A percentile compares a stretch with the other conserved stretches of the same genome.
Conservation (phyloP, 371 early-diverging fungal genomes). For the Mortierella sp. region DNA sequence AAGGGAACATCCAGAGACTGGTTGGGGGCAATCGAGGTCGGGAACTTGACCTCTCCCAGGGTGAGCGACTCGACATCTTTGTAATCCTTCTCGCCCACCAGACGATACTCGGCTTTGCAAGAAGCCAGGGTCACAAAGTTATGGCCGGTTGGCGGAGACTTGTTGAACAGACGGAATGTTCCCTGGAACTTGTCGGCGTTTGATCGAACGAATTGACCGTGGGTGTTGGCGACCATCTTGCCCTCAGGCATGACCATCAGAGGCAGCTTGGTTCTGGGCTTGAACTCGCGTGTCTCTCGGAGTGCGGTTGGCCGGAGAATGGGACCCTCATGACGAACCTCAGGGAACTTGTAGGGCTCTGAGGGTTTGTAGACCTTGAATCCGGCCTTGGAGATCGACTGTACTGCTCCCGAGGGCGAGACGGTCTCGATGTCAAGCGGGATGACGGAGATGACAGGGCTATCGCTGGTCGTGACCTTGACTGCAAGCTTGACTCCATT, state of each 20-base stretch:
- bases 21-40: conserved; percentile 45
- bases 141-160: conserved; percentile 37
- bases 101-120: conserved; percentile 56
- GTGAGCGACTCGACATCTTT: conserved; percentile 24
- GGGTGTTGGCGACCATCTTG: conserved; percentile 47
- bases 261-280: conserved; percentile 30
- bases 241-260: conserved; percentile 41
- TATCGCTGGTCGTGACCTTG: conserved; percentile 47
- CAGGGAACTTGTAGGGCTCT: conserved; percentile 54
- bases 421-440: conserved; percentile 41
- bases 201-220: conserved; percentile 31
- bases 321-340: conserved; percentile 38
- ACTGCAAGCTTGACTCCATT: conserved; percentile 45
- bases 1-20: conserved; percentile 43
- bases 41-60: conserved; percentile 44
- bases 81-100: conserved; percentile 58
- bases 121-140: conserved; percentile 46
- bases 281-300: conserved; percentile 46
- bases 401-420: conserved; percentile 36
- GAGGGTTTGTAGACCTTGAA: conserved; percentile 57
- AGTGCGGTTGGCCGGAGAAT: conserved; percentile 30
- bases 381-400: conserved; percentile 29
- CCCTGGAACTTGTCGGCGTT: conserved; percentile 55
- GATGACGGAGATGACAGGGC: conserved; percentile 21
- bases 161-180: conserved; percentile 54